Percentiles rank a stretch among this genome's conserved stretches.
phyloP scores from a whole-genome alignment of 2,329 filamentous ascomycete genomes.

The Hypoxylon sp. region DNA sequence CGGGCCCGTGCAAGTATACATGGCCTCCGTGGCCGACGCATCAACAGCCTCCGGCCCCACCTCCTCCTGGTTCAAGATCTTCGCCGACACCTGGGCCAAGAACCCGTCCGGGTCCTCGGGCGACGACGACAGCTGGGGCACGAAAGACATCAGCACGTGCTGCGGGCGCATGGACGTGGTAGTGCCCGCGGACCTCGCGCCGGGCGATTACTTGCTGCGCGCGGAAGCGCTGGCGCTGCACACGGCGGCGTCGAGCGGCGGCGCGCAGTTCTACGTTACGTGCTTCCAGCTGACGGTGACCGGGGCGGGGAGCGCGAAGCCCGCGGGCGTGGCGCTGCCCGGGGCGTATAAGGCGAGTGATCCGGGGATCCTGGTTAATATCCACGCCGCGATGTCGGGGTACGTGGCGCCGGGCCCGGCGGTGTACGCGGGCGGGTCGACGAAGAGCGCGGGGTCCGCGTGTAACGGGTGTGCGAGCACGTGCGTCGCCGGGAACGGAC shows the following conservation, averaged over 20 bases:
- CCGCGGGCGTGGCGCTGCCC: slow-evolving; percentile 50
- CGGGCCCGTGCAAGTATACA: slow-evolving; percentile 57
- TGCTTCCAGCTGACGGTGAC: slow-evolving; percentile 50
- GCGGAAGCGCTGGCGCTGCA: slow-evolving; percentile 60
- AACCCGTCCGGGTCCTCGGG: slow-evolving; percentile 52
- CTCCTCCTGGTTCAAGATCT: slow-evolving; percentile 59
- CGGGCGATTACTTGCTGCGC: slow-evolving; percentile 59
- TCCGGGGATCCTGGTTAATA: slow-evolving; percentile 50
- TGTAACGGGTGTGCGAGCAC: slow-evolving; percentile 47
- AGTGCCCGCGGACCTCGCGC: slow-evolving; percentile 55
- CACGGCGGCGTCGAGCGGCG: slow-evolving; percentile 48
- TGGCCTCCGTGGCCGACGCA: slow-evolving; percentile 55
- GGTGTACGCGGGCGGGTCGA: slow-evolving; percentile 43
- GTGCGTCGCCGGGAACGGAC: slow-evolving; percentile 37
- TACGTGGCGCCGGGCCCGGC: slow-evolving; percentile 50
- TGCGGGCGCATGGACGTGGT: slow-evolving; percentile 55
- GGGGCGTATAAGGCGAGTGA: slow-evolving; percentile 49
- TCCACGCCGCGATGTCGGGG: slow-evolving; percentile 47
- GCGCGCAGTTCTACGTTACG: slow-evolving; percentile 51
- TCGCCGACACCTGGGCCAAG: slow-evolving; percentile 56
- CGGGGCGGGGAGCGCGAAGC: slow-evolving; percentile 45
- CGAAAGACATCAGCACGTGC: slow-evolving; percentile 56
- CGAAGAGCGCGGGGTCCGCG: slow-evolving; percentile 43
- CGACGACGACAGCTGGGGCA: slow-evolving; percentile 61
- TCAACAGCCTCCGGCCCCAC: slow-evolving; percentile 50